Evolutionary conservation across 192 early-diverging fungal genomes (phyloP).

Genomic region (Chytriomyces sp.): DNA sequence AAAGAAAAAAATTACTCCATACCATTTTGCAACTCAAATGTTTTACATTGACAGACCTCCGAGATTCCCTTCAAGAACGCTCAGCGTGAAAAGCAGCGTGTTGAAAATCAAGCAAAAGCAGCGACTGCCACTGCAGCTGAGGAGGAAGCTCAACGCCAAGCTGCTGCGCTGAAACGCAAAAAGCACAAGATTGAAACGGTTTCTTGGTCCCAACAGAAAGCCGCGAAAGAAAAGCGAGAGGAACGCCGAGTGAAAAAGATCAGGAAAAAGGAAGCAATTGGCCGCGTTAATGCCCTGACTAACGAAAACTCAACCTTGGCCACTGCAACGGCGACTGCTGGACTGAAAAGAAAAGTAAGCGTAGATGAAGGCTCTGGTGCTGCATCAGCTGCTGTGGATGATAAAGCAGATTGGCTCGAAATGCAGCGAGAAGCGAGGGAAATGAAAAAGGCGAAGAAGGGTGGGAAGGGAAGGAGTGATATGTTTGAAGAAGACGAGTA

Average conservation of each 20-base stretch:
- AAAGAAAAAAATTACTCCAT: not conserved
- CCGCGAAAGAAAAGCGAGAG: constrained; percentile 66
- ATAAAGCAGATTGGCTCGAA: constrained; percentile 68
- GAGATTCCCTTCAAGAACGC: constrained; percentile 74
- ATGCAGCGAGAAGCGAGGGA: constrained; percentile 61
- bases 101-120: constrained; percentile 49
- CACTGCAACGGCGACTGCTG: not conserved
- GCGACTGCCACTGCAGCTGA: constrained; percentile 45
- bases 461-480: not conserved
- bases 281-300: constrained; percentile 46
- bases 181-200: constrained; percentile 35
- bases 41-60: constrained; percentile 52
- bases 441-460: constrained; percentile 65
- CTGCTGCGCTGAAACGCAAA: constrained; percentile 47
- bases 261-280: constrained; percentile 52
- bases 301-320: not conserved
- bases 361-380: constrained; percentile 32
- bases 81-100: constrained; percentile 68
- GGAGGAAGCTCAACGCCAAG: constrained; percentile 26
- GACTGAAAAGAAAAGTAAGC: constrained; percentile 12
- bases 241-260: constrained; percentile 69
- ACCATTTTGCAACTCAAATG: not conserved
- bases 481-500: constrained; percentile 12
- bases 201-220: constrained; percentile 77
- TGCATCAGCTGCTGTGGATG: constrained; percentile 38